Conservation (phyloP, 2,329 filamentous ascomycete species). For the Calonectria multiphialidica region DNA sequence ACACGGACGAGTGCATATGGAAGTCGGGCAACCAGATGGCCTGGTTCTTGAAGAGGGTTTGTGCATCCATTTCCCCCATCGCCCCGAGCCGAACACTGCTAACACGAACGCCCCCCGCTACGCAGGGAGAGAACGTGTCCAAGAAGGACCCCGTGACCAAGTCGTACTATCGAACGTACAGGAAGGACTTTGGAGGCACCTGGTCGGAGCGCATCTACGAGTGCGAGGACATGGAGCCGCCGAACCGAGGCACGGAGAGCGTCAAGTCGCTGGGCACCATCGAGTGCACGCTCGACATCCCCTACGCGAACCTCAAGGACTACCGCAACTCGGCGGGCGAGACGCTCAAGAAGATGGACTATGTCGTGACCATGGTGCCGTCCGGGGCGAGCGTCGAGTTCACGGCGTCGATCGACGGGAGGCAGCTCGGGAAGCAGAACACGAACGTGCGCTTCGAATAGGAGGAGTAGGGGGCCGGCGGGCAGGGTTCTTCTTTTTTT, state of each 20-base stretch:
- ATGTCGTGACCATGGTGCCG: constrained; percentile 7
- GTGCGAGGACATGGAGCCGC: constrained; percentile 12
- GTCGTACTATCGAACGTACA: background rate
- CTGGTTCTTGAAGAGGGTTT: constrained; percentile 4
- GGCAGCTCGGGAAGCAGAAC: constrained; percentile 3
- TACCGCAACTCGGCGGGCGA: background rate
- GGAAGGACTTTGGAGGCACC: constrained; percentile 1
- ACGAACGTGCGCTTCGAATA: background rate
- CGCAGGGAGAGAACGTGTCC: constrained; percentile 14
- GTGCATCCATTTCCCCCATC: background rate
- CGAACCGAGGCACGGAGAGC: background rate
- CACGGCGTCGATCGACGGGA: background rate
- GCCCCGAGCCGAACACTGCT: background rate
- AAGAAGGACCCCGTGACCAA: constrained; percentile 6
- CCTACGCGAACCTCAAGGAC: background rate
- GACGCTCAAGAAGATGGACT: background rate
- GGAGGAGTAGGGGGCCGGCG: too few relatives aligned
- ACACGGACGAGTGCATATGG: background rate
- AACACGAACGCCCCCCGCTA: too few relatives aligned
- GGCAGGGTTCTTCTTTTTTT: too few relatives aligned
- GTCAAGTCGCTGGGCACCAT: background rate
- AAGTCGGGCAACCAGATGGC: background rate
- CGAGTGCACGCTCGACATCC: background rate
- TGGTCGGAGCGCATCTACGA: background rate
- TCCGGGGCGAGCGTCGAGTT: background rate